Evolutionary conservation across 169 alveolate genomes (phyloP).

Genomic region (Eimeria sp.): DNA sequence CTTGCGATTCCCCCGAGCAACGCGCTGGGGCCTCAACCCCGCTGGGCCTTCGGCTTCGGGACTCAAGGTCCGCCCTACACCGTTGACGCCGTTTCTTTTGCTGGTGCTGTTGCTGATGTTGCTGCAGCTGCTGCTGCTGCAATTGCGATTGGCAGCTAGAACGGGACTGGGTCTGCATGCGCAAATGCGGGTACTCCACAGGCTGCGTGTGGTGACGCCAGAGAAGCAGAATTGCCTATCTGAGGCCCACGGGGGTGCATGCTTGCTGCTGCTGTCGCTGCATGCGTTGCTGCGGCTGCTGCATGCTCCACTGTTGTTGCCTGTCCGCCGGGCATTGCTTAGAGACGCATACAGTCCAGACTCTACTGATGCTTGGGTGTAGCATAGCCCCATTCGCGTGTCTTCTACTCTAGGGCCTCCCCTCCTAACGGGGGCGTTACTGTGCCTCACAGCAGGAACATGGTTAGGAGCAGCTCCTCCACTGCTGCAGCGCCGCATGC

Average conservation of each 20-base stretch:
- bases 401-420: not conserved
- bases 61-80: not conserved
- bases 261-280: constrained; percentile 50
- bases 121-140: constrained; percentile 65
- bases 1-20: not conserved
- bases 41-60: not conserved
- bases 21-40: not conserved
- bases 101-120: constrained; percentile 44
- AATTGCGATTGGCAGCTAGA: not conserved
- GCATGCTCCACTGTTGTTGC: not conserved
- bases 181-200: constrained; percentile 51
- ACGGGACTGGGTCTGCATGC: constrained; percentile 58
- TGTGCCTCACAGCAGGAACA: constrained; percentile 9
- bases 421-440: not conserved
- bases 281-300: constrained; percentile 29
- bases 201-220: constrained; percentile 55
- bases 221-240: constrained; percentile 35
- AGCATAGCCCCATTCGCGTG: not conserved
- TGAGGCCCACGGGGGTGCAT: constrained; percentile 30
- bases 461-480: constrained; percentile 69
- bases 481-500: constrained; percentile 69
- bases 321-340: not conserved
- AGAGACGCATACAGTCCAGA: not conserved
- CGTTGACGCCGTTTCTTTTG: constrained; percentile 21
- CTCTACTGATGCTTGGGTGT: not conserved